Percentiles rank a stretch among this genome's conserved stretches.
Conservation (phyloP, 768 basidiomycete species). For the Pisolithus albus region DNA sequence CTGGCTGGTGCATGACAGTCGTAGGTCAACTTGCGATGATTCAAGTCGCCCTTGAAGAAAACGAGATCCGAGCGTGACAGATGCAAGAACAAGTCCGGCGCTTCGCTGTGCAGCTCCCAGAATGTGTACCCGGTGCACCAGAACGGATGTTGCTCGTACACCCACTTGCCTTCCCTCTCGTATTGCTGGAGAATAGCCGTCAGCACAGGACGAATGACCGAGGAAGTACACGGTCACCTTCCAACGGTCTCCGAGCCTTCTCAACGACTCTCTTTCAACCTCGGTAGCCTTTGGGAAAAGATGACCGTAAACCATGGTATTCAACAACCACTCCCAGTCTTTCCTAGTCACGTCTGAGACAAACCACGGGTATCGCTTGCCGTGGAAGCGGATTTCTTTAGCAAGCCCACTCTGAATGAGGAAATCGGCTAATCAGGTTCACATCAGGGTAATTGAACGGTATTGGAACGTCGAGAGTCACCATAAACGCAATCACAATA, state of each 20-base stretch:
- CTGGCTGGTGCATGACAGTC: slow-evolving; percentile 82
- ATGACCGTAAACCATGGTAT: slow-evolving; percentile 85
- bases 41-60: slow-evolving; percentile 90
- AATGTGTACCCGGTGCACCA: slow-evolving; percentile 97
- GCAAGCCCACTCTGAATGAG: slow-evolving; percentile 86
- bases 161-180: slow-evolving; percentile 87
- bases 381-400: slow-evolving; percentile 84
- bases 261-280: slow-evolving; percentile 71
- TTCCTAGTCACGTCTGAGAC: slow-evolving; percentile 89
- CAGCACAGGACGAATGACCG: not conserved
- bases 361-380: slow-evolving; percentile 94
- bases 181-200: slow-evolving; percentile 54
- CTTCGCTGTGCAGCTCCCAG: slow-evolving; percentile 80
- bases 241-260: slow-evolving; percentile 79
- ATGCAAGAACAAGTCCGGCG: slow-evolving; percentile 88
- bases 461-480: slow-evolving; percentile 26
- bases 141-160: slow-evolving; percentile 91
- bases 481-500: slow-evolving; percentile 87
- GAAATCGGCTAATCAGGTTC: slow-evolving; percentile 67
- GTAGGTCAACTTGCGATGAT: slow-evolving; percentile 86
- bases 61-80: slow-evolving; percentile 87
- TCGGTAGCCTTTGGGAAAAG: slow-evolving; percentile 83
- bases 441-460: not conserved
- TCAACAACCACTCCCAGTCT: slow-evolving; percentile 91
- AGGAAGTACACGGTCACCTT: slow-evolving; percentile 46